Evolutionary conservation across 225 moss, liverwort and hornwort genomes (phyloP), one percentile per base, ranked within the genome.

Genomic region (Physcomitrium patens): DNA sequence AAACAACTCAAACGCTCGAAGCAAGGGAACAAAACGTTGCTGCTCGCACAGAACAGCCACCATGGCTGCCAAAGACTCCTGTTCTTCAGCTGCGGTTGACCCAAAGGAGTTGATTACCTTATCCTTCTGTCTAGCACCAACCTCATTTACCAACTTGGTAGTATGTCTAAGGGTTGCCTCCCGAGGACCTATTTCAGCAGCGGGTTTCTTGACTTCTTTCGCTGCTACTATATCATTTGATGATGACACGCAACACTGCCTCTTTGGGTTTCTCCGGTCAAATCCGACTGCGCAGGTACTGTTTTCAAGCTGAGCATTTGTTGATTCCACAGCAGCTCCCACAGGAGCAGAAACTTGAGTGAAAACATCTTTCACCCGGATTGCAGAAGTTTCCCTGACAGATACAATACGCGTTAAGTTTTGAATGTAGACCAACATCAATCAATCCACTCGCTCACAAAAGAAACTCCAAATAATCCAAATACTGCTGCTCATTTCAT

Each of bases 1-100:
- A 31, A 95, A 99, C 60, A 99, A 87, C 85, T 99, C 97, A 65
- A 99, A 99, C 17, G 94, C 97, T 77, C 95, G 95, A 23, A 99
- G 85, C 56, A 99, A 83, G 45, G 93, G 97, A 75, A 99, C 84
- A 79, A 99, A 99, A 63, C 82, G 86, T 78, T 93, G 93, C 71
- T 93, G 93, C 77, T 95, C 95, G 75, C 97, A 99, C 60, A 99
- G 80, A 65, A 86, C 87, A 56, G 93, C 93, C 26, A 99, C 95
- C 91, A 95, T 91, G 60, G 90, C 87, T 81, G 91, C 93, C 74
- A 99, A 74, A 20, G 90, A 93, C 17, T 89, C 93, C 77, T 91
- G 91, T 78, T 93, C 93, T 67, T 94, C 94, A 52, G 67, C 73
- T 52, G 74, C 68, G 52, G 78, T 75, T 60, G 82, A 54, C 57